Base-by-base conservation (phyloP, 768 basidiomycete genomes). In the Pilatotrama ljubarskyi region DNA sequence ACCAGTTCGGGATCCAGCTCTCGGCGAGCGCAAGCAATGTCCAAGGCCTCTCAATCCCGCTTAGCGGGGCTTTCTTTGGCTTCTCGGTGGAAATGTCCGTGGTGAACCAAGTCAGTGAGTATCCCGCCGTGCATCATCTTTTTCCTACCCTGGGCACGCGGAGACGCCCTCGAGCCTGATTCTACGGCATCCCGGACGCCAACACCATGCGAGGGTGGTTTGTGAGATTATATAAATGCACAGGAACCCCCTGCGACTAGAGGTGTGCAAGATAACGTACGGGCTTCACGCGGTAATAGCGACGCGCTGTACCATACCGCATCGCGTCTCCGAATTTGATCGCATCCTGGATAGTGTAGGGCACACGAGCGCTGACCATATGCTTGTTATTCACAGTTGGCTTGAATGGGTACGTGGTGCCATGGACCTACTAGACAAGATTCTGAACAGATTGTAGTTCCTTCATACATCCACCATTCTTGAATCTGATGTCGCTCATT, bases 71-170 rank as follows among this genome's bases (percentile, higher is more conserved):
- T 10, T 91, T 90, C 68, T 80, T 84, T 55, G 89, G 88, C 2
- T 90, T 91, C 69, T 89, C 86, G 4, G 80, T 92, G 36, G 90
- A 92, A 72, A 80, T 90, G 77, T 89, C 88, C 41, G 84, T 91
- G 3, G 79, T 84, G 4, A 83, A 81, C 52, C 84, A 84, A 75
- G 77, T 88, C 62, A 71, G 87, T 88, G 69, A 72, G 84, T 83
- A 50, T 3, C 7, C 42, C 48, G 25, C n/a, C n/a, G n/a, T n/a
- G n/a, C n/a, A n/a, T n/a, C n/a, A n/a, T n/a, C n/a, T n/a, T n/a
- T n/a, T n/a, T n/a, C n/a, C n/a, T n/a, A n/a, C n/a, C n/a, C n/a
- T n/a, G n/a, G n/a, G n/a, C n/a, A n/a, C n/a, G n/a, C n/a, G n/a
- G n/a, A n/a, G n/a, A n/a, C n/a, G n/a, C n/a, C n/a, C n/a, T n/a